Base-by-base conservation (phyloP, 768 basidiomycete species). In the Mycena olivaceomarginata region DNA sequence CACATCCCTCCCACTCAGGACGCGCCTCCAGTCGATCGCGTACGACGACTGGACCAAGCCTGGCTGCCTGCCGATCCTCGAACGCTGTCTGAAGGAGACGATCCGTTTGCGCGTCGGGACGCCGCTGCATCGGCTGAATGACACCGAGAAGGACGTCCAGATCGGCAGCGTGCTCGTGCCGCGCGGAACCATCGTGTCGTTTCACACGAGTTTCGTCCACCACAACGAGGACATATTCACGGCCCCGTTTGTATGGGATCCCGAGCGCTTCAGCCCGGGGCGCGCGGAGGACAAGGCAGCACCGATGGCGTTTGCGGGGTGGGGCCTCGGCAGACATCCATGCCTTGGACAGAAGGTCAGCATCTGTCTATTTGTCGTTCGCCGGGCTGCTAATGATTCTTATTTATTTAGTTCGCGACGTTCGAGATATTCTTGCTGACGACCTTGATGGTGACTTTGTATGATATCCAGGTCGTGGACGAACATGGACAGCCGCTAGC, bases 41-140 rank as follows among this genome's bases (percentile, higher is more conserved):
- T 65, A 65, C 71, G 71, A 72, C 16, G 71, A 72, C 37, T 72
- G 71, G 71, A 40, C 25, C 25, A 11, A 16, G 40, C 48, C 71
- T 7, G 63, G 71, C 10, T 5, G 20, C 10, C 62, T 72, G 37
- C 71, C 71, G n/a, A 39, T 72, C n/a, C 45, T 65, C 37, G 63
- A 72, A 5, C 60, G 71, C 16, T 72, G 71, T 45, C 63, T 72
- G 15, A 72, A 72, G 63, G 71, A 72, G 48, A 72, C 71, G 40
- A 48, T 72, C 63, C 71, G 71, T 11, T 16, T 72, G 48, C 71
- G 71, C 18, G 15, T 72, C 5, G 45, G 20, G 62, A 72, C 71
- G 46, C 71, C 71, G 16, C 71, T 72, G 25, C 71, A 72, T 39
- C 62, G 71, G 20, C 31, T 72, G 15, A 72, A 72, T 20, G 15